These are phyloP conservation scores for Drosera spatulata DNA, from an alignment of 179 eudicot genomes.

Conservation along the genomic window DNA sequence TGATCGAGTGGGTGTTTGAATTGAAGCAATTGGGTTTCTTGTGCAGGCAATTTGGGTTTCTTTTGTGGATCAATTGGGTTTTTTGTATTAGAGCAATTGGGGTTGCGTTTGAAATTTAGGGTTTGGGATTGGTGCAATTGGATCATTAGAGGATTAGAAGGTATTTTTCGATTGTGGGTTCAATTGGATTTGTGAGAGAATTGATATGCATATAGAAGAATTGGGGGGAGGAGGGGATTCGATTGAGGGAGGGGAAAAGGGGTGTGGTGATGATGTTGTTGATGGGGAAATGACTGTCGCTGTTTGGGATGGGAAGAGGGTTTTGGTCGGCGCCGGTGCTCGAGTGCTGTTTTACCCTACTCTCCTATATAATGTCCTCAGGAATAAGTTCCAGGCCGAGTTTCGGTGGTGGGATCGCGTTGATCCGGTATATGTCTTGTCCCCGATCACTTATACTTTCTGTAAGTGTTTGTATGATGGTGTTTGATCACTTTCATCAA, in stretches of 20 bases:
- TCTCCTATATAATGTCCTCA: slow-evolving; percentile 67
- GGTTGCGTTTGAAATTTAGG: too few relatives aligned
- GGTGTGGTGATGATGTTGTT: not conserved
- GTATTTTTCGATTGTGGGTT: not conserved
- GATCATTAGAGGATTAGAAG: not conserved
- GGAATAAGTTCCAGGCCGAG: slow-evolving; percentile 65
- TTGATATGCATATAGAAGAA: slow-evolving; percentile 68
- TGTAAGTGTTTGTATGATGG: not conserved
- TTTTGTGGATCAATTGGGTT: too few relatives aligned
- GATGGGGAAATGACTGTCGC: slow-evolving; percentile 15
- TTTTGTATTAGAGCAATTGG: too few relatives aligned
- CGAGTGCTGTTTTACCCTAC: slow-evolving; percentile 83
- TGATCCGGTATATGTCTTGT: slow-evolving; percentile 42
- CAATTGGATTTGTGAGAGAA: not conserved
- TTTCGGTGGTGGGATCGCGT: slow-evolving; percentile 95
- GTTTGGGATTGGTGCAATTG: too few relatives aligned
- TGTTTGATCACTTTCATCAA: too few relatives aligned
- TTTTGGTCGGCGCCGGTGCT: slow-evolving; percentile 76
- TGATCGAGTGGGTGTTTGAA: not conserved
- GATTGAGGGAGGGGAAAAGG: slow-evolving; percentile 4
- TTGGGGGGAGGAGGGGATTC: slow-evolving; percentile 12
- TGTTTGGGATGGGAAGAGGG: slow-evolving; percentile 50
- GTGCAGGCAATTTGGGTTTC: too few relatives aligned
- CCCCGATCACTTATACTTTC: not conserved
- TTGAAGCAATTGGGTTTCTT: too few relatives aligned